phyloP scores from a whole-genome alignment of 2,329 filamentous ascomycete genomes.

The Capronia epimyces region DNA sequence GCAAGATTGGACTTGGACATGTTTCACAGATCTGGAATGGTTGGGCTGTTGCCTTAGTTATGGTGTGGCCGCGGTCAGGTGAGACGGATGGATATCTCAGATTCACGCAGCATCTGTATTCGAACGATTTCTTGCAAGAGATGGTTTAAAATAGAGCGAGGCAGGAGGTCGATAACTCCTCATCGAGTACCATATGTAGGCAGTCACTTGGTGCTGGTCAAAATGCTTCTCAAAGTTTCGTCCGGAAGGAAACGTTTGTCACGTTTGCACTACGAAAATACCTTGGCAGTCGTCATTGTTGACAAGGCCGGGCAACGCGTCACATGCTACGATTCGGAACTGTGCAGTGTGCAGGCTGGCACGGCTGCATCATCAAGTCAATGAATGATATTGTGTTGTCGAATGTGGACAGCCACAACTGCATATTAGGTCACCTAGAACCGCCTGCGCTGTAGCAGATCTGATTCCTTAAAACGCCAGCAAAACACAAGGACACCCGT shows the following conservation, averaged over 20 bases:
- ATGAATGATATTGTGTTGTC: not conserved
- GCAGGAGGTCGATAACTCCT: too few relatives aligned
- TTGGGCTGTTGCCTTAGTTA: not conserved
- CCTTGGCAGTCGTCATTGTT: conserved; percentile 20
- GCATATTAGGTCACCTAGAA: not conserved
- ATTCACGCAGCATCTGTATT: too few relatives aligned
- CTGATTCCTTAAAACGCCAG: not conserved
- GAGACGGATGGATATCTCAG: too few relatives aligned
- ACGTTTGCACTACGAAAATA: conserved; percentile 9
- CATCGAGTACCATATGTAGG: too few relatives aligned
- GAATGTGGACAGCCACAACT: not conserved
- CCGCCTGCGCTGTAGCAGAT: not conserved
- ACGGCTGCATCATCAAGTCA: not conserved
- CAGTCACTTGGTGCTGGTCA: too few relatives aligned
- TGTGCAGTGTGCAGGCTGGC: too few relatives aligned
- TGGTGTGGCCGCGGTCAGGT: too few relatives aligned
- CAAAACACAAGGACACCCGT: conserved; percentile 2
- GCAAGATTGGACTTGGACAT: conserved; percentile 58
- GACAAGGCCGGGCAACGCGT: conserved; percentile 6
- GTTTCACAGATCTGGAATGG: conserved; percentile 1
- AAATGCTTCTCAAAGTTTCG: not conserved
- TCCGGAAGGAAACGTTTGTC: conserved; percentile 4
- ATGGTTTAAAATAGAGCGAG: too few relatives aligned
- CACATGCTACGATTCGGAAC: conserved; percentile 12
- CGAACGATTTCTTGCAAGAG: too few relatives aligned